A percentile compares a stretch with the other conserved stretches of the same genome.
Evolutionary conservation across 2,329 filamentous ascomycete genomes (phyloP).

Genomic region (Monosporascus sp.): DNA sequence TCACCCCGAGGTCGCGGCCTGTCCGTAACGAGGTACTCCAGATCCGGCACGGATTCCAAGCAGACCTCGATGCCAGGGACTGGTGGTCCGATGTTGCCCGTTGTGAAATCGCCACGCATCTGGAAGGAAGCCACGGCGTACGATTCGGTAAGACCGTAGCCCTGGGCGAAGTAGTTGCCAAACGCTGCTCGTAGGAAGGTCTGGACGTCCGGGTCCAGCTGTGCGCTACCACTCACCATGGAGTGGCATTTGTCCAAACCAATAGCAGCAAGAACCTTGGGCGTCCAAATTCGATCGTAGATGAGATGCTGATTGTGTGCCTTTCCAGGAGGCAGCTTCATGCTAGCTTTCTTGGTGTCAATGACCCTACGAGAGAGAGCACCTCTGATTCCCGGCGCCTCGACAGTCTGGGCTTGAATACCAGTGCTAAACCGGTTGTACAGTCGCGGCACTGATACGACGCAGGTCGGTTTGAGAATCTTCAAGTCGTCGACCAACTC

Average conservation of each 20-base stretch:
- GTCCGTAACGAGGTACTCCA: slow-evolving; percentile 86
- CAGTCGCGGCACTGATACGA: slow-evolving; percentile 85
- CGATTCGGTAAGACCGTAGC: slow-evolving; percentile 90
- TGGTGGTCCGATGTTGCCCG: slow-evolving; percentile 77
- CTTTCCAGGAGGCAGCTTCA: slow-evolving; percentile 65
- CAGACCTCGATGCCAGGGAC: slow-evolving; percentile 67
- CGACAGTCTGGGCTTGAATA: slow-evolving; percentile 72
- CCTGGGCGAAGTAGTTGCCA: slow-evolving; percentile 73
- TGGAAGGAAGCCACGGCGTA: slow-evolving; percentile 76
- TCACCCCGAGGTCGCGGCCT: slow-evolving; percentile 88
- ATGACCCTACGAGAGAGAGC: slow-evolving; percentile 76
- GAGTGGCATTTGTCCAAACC: slow-evolving; percentile 68
- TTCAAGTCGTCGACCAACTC: slow-evolving; percentile 90
- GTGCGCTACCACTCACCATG: slow-evolving; percentile 86
- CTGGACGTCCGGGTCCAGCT: slow-evolving; percentile 82
- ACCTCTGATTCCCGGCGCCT: slow-evolving; percentile 75
- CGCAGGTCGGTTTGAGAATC: slow-evolving; percentile 71
- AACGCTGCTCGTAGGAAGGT: slow-evolving; percentile 83
- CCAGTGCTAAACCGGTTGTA: slow-evolving; percentile 86
- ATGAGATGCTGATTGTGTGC: slow-evolving; percentile 74
- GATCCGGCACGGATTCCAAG: slow-evolving; percentile 81
- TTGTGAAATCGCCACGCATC: slow-evolving; percentile 60
- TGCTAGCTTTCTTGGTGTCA: slow-evolving; percentile 69
- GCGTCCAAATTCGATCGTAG: slow-evolving; percentile 85
- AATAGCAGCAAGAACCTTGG: slow-evolving; percentile 77